These are phyloP conservation scores for Aspergillus sp. DNA, from an alignment of 2,329 filamentous ascomycete genomes.

Conservation along the genomic window DNA sequence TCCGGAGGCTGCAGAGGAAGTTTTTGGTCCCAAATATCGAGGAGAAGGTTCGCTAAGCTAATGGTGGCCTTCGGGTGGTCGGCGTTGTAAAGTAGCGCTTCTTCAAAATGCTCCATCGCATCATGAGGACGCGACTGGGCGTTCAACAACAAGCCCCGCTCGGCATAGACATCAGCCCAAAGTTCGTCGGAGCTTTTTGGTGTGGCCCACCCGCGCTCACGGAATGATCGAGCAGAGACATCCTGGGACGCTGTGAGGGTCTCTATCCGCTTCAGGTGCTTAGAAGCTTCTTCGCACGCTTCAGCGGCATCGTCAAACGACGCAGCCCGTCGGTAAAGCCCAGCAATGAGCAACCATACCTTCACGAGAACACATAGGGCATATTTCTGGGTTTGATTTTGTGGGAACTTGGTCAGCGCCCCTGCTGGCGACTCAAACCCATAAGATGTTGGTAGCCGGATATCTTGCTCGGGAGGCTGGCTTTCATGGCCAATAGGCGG, in stretches of 20 bases:
- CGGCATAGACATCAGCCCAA: slow-evolving; percentile 78
- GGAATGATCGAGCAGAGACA: slow-evolving; percentile 62
- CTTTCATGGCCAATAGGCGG: slow-evolving; percentile 39
- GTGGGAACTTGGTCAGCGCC: slow-evolving; percentile 51
- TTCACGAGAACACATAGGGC: slow-evolving; percentile 64
- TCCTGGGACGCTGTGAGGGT: slow-evolving; percentile 62
- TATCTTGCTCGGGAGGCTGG: slow-evolving; percentile 45
- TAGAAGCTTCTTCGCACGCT: slow-evolving; percentile 77
- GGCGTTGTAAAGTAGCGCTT: slow-evolving; percentile 73
- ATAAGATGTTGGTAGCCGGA: slow-evolving; percentile 35
- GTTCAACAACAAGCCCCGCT: slow-evolving; percentile 69
- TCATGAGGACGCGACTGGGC: slow-evolving; percentile 63
- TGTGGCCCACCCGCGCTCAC: slow-evolving; percentile 71
- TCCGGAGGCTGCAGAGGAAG: slow-evolving; percentile 35
- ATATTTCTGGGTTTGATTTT: slow-evolving; percentile 54
- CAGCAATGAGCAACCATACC: slow-evolving; percentile 88
- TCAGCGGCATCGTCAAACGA: slow-evolving; percentile 78
- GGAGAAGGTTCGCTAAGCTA: slow-evolving; percentile 77
- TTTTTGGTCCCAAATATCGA: slow-evolving; percentile 73
- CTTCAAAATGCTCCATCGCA: slow-evolving; percentile 77
- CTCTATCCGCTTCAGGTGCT: slow-evolving; percentile 72
- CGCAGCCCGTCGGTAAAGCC: slow-evolving; percentile 79
- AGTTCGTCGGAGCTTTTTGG: slow-evolving; percentile 79
- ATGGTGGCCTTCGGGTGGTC: slow-evolving; percentile 80
- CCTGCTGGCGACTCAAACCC: slow-evolving; percentile 42